Base-by-base conservation (phyloP, 208 protist genomes). In the Porcisia deanei region DNA sequence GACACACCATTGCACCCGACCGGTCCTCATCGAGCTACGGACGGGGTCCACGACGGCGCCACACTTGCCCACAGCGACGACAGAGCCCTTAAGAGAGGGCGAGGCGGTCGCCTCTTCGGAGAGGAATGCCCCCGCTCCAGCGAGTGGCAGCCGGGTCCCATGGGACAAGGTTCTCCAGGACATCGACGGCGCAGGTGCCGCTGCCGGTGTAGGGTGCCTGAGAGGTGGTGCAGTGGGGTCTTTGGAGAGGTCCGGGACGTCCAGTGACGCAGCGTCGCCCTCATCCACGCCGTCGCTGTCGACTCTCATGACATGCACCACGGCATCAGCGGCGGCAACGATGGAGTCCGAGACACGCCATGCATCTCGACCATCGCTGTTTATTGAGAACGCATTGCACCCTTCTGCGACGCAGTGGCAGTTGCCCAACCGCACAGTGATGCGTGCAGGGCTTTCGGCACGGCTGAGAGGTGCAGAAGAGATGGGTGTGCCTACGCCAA, bases 1-100 rank as follows among this genome's bases (percentile, higher is more conserved):
- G 20, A 49, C 85, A 22, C 75, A 91, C 65, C 73, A 72, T 57
- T 85, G 88, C 64, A 79, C 84, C 22, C 85, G 91, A 14, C 88
- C 93, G 9, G 75, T 80, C 34, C 47, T 88, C 53, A 64, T 77
- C 20, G 80, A 76, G 55, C 61, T 30, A 76, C 68, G 45, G 57
- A 82, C 75, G 20, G 76, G 67, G 72, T 54, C 54, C 55, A 85
- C 73, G 39, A 87, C 73, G 9, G 68, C 71, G 41, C 73, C 68
- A 54, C 37, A 9, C 12, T 34, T 58, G 53, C 34, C 7, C 53
- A 45, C 49, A 39, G 22, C 0, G 37, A 39, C 14, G 64, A 1
- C 30, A 25, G 73, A 55, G 49, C 41, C 0, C 37, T 14, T 20
- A 14, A n/a, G 41, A 37, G 22, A n/a, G 41, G 63, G 22, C 63